phyloP scores from a whole-genome alignment of 306 rosid genomes.

The Malus sylvestris region DNA sequence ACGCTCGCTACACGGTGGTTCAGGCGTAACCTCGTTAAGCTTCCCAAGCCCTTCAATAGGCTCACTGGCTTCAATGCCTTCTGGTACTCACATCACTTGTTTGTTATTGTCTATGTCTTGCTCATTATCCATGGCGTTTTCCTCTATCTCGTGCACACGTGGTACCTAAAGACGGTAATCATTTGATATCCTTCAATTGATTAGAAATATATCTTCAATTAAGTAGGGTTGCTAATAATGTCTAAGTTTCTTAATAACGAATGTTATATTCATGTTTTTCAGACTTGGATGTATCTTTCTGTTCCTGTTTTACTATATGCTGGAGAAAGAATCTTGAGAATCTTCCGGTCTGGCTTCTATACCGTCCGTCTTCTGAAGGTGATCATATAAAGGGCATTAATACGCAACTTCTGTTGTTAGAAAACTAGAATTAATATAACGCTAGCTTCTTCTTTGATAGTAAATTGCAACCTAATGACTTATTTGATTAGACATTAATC shows the following conservation, averaged over 20 bases:
- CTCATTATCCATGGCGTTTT: constrained; percentile 70
- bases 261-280: constrained; percentile 18
- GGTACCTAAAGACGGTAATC: constrained; percentile 79
- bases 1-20: constrained; percentile 90
- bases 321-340: constrained; percentile 83
- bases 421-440: not conserved
- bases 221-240: not conserved
- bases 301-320: constrained; percentile 87
- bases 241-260: not conserved
- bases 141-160: constrained; percentile 60
- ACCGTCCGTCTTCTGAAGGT: constrained; percentile 84
- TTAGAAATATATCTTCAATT: not conserved
- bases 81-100: constrained; percentile 99
- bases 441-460: not conserved
- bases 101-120: constrained; percentile 79
- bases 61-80: constrained; percentile 95
- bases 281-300: constrained; percentile 97
- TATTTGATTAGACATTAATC: not conserved
- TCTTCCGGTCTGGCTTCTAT: constrained; percentile 81
- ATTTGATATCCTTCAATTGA: not conserved
- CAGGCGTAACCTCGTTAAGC: constrained; percentile 74
- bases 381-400: constrained; percentile 10
- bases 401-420: not conserved
- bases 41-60: constrained; percentile 85
- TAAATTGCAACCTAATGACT: not conserved